phyloP scores from a whole-genome alignment of 2,329 filamentous ascomycete species.

The Dryadomyces quercus-mongolicae region DNA sequence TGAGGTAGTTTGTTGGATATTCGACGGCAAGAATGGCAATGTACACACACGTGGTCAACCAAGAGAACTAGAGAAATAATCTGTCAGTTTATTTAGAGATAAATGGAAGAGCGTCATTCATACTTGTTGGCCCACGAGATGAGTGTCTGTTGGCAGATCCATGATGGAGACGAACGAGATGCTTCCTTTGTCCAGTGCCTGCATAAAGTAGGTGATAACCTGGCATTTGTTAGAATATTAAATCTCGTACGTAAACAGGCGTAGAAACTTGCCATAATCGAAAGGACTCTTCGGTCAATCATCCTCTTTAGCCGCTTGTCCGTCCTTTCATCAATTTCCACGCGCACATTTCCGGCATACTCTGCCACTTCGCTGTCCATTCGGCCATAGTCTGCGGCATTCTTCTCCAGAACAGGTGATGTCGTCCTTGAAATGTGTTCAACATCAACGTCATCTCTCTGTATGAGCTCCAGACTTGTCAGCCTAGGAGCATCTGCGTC shows the following conservation, averaged over 20 bases:
- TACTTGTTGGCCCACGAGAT: slow-evolving; percentile 25
- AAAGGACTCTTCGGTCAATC: slow-evolving; percentile 56
- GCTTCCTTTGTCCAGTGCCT: slow-evolving; percentile 57
- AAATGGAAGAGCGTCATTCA: background rate
- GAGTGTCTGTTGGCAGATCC: slow-evolving; percentile 40
- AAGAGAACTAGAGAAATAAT: slow-evolving; percentile 41
- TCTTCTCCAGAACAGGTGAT: too few relatives aligned
- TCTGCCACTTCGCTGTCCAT: slow-evolving; percentile 56
- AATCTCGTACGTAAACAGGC: too few relatives aligned
- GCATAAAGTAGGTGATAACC: slow-evolving; percentile 60
- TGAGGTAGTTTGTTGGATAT: slow-evolving; percentile 52
- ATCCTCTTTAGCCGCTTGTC: slow-evolving; percentile 47
- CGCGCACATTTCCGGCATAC: slow-evolving; percentile 45
- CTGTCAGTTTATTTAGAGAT: too few relatives aligned
- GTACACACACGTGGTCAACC: slow-evolving; percentile 66
- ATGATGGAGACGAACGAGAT: slow-evolving; percentile 54
- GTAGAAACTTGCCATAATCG: slow-evolving; percentile 40
- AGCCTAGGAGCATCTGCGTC: too few relatives aligned
- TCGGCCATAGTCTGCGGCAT: too few relatives aligned
- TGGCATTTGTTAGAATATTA: too few relatives aligned
- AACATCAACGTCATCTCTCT: too few relatives aligned
- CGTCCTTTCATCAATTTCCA: slow-evolving; percentile 47
- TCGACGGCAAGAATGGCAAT: slow-evolving; percentile 59
- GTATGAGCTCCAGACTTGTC: too few relatives aligned
- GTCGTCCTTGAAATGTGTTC: too few relatives aligned